Conservation (phyloP, 441 rosid genomes). For the Bruguiera hainesii region DNA sequence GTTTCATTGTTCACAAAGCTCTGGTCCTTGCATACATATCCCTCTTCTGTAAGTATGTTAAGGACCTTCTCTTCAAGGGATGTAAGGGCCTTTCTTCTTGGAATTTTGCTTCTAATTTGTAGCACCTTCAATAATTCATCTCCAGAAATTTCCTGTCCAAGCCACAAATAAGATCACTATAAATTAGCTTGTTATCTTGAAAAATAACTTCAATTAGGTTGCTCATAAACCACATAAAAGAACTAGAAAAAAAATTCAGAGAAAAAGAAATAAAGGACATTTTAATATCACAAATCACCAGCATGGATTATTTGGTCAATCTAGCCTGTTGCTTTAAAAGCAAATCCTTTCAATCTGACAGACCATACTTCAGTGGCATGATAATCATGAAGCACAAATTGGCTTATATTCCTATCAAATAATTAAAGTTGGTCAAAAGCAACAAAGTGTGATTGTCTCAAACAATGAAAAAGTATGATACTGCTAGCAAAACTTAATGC, state of each 20-base stretch:
- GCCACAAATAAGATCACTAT: constrained; percentile 19
- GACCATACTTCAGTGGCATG: neutral
- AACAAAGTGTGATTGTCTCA: neutral
- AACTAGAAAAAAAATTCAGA: neutral
- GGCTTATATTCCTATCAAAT: neutral
- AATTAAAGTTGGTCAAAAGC: neutral
- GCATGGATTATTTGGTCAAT: neutral
- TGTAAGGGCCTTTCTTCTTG: constrained; percentile 85
- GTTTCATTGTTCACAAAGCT: constrained; percentile 52
- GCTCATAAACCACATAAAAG: neutral
- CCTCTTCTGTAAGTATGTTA: constrained; percentile 77
- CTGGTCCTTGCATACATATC: constrained; percentile 68
- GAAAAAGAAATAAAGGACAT: neutral
- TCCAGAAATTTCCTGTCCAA: constrained; percentile 78
- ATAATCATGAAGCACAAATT: neutral
- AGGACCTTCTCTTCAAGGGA: constrained; percentile 82
- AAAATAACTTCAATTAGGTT: neutral
- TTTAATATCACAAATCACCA: neutral
- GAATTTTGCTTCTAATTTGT: constrained; percentile 76
- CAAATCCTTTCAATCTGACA: constrained; percentile 1
- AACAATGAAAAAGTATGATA: neutral
- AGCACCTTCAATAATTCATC: constrained; percentile 69
- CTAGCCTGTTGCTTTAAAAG: neutral
- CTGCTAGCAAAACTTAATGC: neutral
- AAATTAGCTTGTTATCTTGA: constrained; percentile 1